These are phyloP conservation scores for Geranomyces michiganensis DNA, from an alignment of 192 early-diverging fungal species.

Conservation along the genomic window DNA sequence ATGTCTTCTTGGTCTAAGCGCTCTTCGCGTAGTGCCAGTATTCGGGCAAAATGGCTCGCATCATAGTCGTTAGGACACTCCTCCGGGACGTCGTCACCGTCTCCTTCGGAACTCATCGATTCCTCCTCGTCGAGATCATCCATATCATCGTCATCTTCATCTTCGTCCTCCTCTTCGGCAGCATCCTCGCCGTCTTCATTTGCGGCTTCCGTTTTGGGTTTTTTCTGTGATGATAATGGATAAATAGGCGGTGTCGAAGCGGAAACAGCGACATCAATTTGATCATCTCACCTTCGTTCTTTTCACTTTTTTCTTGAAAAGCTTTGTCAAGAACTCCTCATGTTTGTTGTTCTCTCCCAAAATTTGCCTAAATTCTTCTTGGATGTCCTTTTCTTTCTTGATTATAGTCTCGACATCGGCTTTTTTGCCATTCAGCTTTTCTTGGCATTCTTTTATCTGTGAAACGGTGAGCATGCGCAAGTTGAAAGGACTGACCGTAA, in stretches of 20 bases:
- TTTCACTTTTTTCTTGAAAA: constrained; percentile 67
- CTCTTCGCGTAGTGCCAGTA: constrained; percentile 54
- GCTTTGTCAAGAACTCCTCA: constrained; percentile 61
- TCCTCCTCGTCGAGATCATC: constrained; percentile 40
- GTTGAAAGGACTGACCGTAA: constrained; percentile 1
- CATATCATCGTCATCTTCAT: constrained; percentile 55
- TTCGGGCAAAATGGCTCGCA: constrained; percentile 30
- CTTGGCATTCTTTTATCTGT: constrained; percentile 65
- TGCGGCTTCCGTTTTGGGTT: constrained; percentile 39
- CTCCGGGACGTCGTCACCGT: constrained; percentile 42
- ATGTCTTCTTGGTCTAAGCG: constrained; percentile 61
- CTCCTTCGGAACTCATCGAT: constrained; percentile 39
- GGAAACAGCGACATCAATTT: constrained; percentile 10
- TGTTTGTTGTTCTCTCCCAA: constrained; percentile 64
- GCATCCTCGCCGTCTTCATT: constrained; percentile 41
- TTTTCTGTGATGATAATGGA: constrained; percentile 42
- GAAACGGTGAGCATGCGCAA: background rate
- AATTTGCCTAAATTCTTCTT: constrained; percentile 50
- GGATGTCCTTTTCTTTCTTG: constrained; percentile 52
- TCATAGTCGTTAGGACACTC: constrained; percentile 64
- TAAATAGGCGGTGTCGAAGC: background rate
- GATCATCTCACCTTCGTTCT: constrained; percentile 48
- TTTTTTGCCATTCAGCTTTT: constrained; percentile 62
- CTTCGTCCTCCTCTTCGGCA: constrained; percentile 45
- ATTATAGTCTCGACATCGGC: constrained; percentile 59